Evolutionary conservation across 345 rosid species (phyloP).

Genomic region (Fremontodendron californicum): DNA sequence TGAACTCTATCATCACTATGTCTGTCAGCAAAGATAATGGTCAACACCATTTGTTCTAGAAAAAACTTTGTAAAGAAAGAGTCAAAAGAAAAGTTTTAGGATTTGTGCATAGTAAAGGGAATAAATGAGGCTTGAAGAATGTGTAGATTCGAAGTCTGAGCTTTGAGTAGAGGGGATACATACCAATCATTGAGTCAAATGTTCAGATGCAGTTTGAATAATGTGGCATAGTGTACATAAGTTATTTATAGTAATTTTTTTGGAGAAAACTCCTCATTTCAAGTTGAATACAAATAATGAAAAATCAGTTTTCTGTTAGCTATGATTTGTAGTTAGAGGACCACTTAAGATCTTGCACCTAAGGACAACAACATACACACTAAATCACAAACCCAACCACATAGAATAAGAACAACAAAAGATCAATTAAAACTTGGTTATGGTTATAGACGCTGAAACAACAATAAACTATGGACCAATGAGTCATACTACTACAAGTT

Average conservation of each 20-base stretch:
- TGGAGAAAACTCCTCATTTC: not conserved
- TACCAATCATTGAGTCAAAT: too few relatives aligned
- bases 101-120: too few relatives aligned
- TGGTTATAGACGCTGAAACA: not conserved
- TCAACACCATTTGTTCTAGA: not conserved
- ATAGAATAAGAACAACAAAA: not conserved
- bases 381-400: too few relatives aligned
- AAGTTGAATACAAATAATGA: not conserved
- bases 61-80: too few relatives aligned
- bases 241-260: too few relatives aligned
- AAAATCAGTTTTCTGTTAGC: not conserved
- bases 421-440: not conserved
- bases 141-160: too few relatives aligned
- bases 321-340: not conserved
- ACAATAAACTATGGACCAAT: not conserved
- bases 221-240: too few relatives aligned
- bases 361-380: too few relatives aligned
- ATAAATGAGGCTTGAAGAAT: too few relatives aligned
- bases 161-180: too few relatives aligned
- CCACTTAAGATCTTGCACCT: not conserved
- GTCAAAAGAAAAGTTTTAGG: too few relatives aligned
- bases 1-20: slow-evolving; percentile 60
- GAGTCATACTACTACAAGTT: too few relatives aligned
- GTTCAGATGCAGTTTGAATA: not conserved
- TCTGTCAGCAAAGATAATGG: slow-evolving; percentile 36